These are phyloP conservation scores for Chalara sp. DNA, from an alignment of 2,329 filamentous ascomycete species.

Conservation along the genomic window DNA sequence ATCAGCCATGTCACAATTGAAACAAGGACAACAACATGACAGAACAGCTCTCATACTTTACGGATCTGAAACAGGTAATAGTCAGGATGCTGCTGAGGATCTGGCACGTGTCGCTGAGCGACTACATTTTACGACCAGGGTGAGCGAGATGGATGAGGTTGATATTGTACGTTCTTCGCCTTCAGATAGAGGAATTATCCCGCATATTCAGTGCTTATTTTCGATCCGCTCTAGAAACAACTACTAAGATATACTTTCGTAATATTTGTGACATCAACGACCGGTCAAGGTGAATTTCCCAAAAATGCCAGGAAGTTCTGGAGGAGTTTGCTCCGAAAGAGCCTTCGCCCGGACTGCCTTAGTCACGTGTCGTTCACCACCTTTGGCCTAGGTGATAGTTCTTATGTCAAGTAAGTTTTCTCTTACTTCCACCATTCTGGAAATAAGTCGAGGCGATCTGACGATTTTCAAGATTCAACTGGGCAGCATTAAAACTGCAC, in stretches of 20 bases:
- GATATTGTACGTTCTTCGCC: slow-evolving; percentile 55
- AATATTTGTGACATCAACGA: slow-evolving; percentile 82
- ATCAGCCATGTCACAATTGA: slow-evolving; percentile 1
- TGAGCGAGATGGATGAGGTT: slow-evolving; percentile 71
- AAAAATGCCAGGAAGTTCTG: slow-evolving; percentile 77
- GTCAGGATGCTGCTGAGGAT: slow-evolving; percentile 85
- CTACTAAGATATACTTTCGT: slow-evolving; percentile 50
- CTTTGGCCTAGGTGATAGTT: slow-evolving; percentile 91
- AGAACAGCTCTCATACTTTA: slow-evolving; percentile 69
- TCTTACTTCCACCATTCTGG: not conserved
- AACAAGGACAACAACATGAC: slow-evolving; percentile 20
- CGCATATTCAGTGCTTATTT: slow-evolving; percentile 6
- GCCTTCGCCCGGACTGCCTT: slow-evolving; percentile 65
- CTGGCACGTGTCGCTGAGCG: slow-evolving; percentile 68
- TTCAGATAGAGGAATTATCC: slow-evolving; percentile 7
- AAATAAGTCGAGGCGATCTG: not conserved
- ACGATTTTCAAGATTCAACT: slow-evolving; percentile 66
- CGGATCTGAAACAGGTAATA: slow-evolving; percentile 91
- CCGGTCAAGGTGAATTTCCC: slow-evolving; percentile 90
- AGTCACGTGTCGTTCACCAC: slow-evolving; percentile 66
- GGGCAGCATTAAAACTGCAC: slow-evolving; percentile 81
- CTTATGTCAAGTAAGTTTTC: slow-evolving; percentile 73
- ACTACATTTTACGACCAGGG: slow-evolving; percentile 67
- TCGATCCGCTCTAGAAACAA: slow-evolving; percentile 34
- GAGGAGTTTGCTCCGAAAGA: slow-evolving; percentile 75